These are phyloP conservation scores for Mycena epipterygia DNA, from an alignment of 768 basidiomycete genomes.

Conservation along the genomic window DNA sequence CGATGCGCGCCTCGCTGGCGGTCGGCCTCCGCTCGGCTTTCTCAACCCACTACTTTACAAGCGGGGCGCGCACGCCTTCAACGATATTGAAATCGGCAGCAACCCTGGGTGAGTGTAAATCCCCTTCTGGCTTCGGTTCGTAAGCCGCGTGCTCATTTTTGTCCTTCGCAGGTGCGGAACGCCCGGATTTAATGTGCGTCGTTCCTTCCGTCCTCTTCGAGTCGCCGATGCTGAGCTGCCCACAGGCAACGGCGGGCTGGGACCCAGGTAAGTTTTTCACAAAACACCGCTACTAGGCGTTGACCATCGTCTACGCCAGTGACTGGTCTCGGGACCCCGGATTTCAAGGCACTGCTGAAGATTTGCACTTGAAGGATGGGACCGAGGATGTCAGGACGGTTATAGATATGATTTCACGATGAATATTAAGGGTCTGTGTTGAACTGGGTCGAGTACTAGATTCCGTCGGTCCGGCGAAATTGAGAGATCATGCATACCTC, in stretches of 20 bases:
- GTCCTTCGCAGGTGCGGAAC: constrained; percentile 63
- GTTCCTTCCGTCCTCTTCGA: not conserved
- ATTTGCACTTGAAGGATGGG: too few species aligned
- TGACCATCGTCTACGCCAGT: not conserved
- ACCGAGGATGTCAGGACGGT: too few species aligned
- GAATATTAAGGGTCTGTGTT: too few species aligned
- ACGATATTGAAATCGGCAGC: constrained; percentile 71
- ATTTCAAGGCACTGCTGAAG: constrained; percentile 14
- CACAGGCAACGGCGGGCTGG: constrained; percentile 67
- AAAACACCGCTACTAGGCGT: not conserved
- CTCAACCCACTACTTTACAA: constrained; percentile 75
- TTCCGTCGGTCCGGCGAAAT: too few species aligned
- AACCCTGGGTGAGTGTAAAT: constrained; percentile 57
- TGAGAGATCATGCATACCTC: too few species aligned
- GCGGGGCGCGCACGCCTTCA: constrained; percentile 55
- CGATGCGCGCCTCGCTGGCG: constrained; percentile 65
- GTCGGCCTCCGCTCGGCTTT: constrained; percentile 68
- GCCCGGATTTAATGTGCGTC: constrained; percentile 72
- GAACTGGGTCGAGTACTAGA: too few species aligned
- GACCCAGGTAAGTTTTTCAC: constrained; percentile 62
- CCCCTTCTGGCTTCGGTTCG: not conserved
- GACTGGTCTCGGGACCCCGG: constrained; percentile 13
- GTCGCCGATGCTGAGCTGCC: constrained; percentile 7
- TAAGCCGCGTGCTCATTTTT: not conserved
- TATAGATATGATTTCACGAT: too few species aligned